A percentile compares a stretch with the other conserved stretches of the same genome.
Evolutionary conservation across 768 basidiomycete species (phyloP).

Genomic region (Lepiota subincarnata): DNA sequence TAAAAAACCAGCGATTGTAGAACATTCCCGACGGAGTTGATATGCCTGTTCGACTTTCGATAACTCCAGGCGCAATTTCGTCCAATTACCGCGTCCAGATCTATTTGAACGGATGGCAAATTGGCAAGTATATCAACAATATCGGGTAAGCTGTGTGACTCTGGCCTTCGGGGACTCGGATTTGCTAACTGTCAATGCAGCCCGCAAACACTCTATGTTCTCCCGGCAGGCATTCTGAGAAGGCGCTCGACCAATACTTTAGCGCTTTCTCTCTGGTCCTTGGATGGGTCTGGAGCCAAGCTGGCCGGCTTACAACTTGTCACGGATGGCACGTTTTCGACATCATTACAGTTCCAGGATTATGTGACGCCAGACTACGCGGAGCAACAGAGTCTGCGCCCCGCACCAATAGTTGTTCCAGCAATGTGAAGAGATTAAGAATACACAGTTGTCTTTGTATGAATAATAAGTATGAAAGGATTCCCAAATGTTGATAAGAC

Average conservation of each 20-base stretch:
- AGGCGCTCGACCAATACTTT: slow-evolving; percentile 40
- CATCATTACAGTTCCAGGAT: slow-evolving; percentile 35
- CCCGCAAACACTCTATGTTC: slow-evolving; percentile 45
- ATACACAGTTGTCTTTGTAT: background rate
- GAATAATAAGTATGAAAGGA: background rate
- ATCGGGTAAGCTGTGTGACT: slow-evolving; percentile 35
- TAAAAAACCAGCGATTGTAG: slow-evolving; percentile 13
- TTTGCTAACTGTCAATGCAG: slow-evolving; percentile 16
- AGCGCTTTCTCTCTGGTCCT: slow-evolving; percentile 46
- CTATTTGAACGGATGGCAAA: slow-evolving; percentile 49
- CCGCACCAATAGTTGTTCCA: slow-evolving; percentile 20
- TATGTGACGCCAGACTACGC: too few species aligned
- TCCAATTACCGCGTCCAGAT: slow-evolving; percentile 49
- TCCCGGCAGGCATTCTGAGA: slow-evolving; percentile 45
- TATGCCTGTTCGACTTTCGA: slow-evolving; percentile 40
- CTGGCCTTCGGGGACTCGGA: background rate
- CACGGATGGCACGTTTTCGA: slow-evolving; percentile 41
- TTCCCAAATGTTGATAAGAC: background rate
- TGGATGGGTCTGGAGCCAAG: slow-evolving; percentile 38
- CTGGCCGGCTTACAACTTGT: slow-evolving; percentile 39
- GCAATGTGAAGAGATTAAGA: slow-evolving; percentile 26
- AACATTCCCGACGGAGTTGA: slow-evolving; percentile 36
- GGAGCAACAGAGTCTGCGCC: slow-evolving; percentile 27
- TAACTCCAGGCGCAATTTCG: slow-evolving; percentile 37
- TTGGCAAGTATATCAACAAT: slow-evolving; percentile 47